phyloP scores from a whole-genome alignment of 805 yeast species.

The Lipomyces yamanashiensis region DNA sequence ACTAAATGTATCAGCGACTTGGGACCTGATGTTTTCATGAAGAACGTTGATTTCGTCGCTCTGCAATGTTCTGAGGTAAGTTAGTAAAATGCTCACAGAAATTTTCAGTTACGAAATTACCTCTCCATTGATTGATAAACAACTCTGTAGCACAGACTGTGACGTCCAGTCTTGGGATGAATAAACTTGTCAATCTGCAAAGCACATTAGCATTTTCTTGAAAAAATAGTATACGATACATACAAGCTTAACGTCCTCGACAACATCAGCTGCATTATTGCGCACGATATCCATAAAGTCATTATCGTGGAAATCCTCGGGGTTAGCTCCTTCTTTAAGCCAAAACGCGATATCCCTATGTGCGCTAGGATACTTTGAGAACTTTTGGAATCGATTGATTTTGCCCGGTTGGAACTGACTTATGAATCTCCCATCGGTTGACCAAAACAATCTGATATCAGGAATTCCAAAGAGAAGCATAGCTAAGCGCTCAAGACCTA shows the following conservation, averaged over 20 bases:
- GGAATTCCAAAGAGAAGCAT: slow-evolving; percentile 95
- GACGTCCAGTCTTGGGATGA: slow-evolving; percentile 79
- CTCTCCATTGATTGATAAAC: slow-evolving; percentile 92
- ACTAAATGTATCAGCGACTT: slow-evolving; percentile 47
- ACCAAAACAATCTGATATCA: slow-evolving; percentile 93
- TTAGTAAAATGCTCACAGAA: background rate
- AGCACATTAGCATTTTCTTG: background rate
- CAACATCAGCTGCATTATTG: slow-evolving; percentile 77
- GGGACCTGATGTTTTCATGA: slow-evolving; percentile 66
- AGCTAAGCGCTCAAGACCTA: slow-evolving; percentile 93
- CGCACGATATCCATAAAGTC: slow-evolving; percentile 95
- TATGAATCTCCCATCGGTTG: slow-evolving; percentile 74
- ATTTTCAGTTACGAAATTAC: background rate
- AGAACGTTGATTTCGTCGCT: slow-evolving; percentile 79
- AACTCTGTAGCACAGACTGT: slow-evolving; percentile 84
- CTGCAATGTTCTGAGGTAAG: slow-evolving; percentile 64
- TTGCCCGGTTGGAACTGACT: slow-evolving; percentile 69
- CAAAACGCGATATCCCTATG: slow-evolving; percentile 90
- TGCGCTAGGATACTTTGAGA: slow-evolving; percentile 88
- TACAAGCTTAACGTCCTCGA: slow-evolving; percentile 73
- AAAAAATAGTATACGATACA: background rate
- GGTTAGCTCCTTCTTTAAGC: slow-evolving; percentile 56
- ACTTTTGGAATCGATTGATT: slow-evolving; percentile 79
- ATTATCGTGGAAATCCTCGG: slow-evolving; percentile 66
- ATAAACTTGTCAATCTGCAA: slow-evolving; percentile 71